Evolutionary conservation across 345 rosid genomes (phyloP).

Genomic region (Diplotaxis tenuifolia): DNA sequence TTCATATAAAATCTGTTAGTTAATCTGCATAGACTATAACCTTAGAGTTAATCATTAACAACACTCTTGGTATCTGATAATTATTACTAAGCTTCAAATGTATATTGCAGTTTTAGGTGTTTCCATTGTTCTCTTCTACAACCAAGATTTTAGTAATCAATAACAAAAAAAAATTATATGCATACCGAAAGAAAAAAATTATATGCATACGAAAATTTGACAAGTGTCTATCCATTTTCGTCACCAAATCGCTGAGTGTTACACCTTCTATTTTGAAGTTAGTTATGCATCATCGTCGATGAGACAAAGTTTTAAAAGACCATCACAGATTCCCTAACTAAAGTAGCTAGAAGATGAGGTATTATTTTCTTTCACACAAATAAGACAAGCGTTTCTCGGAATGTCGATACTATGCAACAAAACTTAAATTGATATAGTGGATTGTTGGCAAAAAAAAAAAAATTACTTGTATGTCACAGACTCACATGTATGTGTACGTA

Average conservation of each 20-base stretch:
- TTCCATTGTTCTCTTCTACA: neutral
- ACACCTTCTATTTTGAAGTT: conserved; percentile 14
- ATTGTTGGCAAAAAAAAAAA: too few species aligned
- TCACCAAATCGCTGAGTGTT: conserved; percentile 13
- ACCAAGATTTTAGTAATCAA: neutral
- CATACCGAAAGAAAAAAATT: neutral
- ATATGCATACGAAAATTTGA: neutral
- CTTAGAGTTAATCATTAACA: neutral
- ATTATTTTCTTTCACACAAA: too few species aligned
- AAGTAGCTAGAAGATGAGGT: neutral
- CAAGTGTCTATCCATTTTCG: conserved; percentile 28
- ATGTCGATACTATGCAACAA: too few species aligned
- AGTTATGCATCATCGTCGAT: conserved; percentile 29
- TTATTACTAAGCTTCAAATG: neutral
- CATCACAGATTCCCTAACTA: neutral
- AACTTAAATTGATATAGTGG: too few species aligned
- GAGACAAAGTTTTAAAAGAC: neutral
- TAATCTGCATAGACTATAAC: neutral
- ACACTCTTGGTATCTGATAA: neutral
- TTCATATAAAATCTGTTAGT: neutral
- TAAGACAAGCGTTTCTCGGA: too few species aligned
- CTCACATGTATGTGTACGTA: too few species aligned
- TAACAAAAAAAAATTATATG: neutral
- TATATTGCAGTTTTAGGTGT: neutral
- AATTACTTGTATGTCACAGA: too few species aligned